Conservation (phyloP, 192 early-diverging fungal genomes). For the Spizellomyces punctatus region DNA sequence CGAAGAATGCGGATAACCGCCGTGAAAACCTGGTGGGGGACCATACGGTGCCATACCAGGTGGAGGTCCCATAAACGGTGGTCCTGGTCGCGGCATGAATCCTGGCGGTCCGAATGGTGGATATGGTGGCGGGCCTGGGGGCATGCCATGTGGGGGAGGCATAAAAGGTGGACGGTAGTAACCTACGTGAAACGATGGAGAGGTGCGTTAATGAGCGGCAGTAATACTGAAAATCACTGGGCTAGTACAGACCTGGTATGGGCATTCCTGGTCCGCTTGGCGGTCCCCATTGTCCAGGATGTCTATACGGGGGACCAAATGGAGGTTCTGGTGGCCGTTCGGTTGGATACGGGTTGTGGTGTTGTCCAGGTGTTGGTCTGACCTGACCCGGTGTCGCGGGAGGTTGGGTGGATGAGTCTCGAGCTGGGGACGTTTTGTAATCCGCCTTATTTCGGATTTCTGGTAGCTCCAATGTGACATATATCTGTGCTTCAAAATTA, state of each 20-base stretch:
- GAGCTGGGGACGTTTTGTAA: too few species aligned
- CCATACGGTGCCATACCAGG: slow-evolving; percentile 9
- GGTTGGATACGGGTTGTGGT: neutral
- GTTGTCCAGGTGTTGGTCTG: too few species aligned
- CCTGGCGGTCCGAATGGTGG: slow-evolving; percentile 32
- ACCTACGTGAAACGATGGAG: too few species aligned
- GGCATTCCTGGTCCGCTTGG: too few species aligned
- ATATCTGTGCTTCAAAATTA: slow-evolving; percentile 43
- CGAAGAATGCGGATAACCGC: too few species aligned
- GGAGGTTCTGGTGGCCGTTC: neutral
- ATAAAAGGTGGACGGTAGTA: slow-evolving; percentile 4
- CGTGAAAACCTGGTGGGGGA: neutral
- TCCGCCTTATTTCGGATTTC: slow-evolving; percentile 34
- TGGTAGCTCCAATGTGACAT: slow-evolving; percentile 45
- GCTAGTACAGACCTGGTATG: too few species aligned
- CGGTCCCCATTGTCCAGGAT: too few species aligned
- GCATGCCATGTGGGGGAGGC: slow-evolving; percentile 7
- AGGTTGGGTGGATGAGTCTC: too few species aligned
- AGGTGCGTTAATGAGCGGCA: too few species aligned
- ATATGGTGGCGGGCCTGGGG: slow-evolving; percentile 37
- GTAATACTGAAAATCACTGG: too few species aligned
- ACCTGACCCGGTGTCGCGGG: too few species aligned
- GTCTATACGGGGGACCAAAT: neutral
- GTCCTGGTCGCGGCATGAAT: neutral
- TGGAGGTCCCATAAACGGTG: neutral